These are phyloP conservation scores for Ogataea sp. DNA, from an alignment of 805 yeast genomes.

Conservation along the genomic window DNA sequence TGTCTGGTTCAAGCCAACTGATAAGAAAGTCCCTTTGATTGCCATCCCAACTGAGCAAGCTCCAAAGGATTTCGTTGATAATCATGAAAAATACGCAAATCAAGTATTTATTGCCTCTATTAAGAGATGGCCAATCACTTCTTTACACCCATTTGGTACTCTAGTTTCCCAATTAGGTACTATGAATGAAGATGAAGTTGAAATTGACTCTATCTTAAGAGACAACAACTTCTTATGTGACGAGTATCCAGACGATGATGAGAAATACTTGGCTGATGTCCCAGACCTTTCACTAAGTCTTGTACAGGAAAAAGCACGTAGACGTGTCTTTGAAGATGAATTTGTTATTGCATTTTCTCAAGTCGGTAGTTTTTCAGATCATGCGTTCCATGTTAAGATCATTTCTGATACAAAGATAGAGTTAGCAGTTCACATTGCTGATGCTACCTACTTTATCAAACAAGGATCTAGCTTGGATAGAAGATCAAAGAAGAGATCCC, in stretches of 20 bases:
- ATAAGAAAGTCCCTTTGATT: constrained; percentile 93
- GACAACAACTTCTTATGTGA: constrained; percentile 79
- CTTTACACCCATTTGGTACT: constrained; percentile 96
- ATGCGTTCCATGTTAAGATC: constrained; percentile 74
- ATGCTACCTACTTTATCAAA: constrained; percentile 62
- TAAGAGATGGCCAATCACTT: constrained; percentile 98
- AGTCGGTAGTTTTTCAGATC: constrained; percentile 54
- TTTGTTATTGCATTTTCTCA: constrained; percentile 59
- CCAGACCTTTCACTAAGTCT: constrained; percentile 28
- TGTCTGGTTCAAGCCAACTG: constrained; percentile 99
- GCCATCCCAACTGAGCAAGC: constrained; percentile 99
- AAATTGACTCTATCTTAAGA: constrained; percentile 80
- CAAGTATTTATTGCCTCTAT: constrained; percentile 89
- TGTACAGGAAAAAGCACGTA: constrained; percentile 23
- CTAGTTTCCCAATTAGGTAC: constrained; percentile 80
- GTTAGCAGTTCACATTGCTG: constrained; percentile 81
- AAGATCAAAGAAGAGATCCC: constrained; percentile 83
- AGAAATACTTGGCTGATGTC: constrained; percentile 28
- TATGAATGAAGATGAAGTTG: constrained; percentile 68
- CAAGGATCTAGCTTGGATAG: constrained; percentile 76
- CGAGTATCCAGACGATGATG: constrained; percentile 51
- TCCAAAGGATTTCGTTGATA: constrained; percentile 90
- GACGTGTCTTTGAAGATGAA: constrained; percentile 51
- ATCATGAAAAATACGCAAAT: constrained; percentile 74
- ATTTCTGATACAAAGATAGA: constrained; percentile 55